These are phyloP conservation scores for Phytophthora lateralis DNA, from an alignment of 352 stramenopile genomes.

Conservation along the genomic window DNA sequence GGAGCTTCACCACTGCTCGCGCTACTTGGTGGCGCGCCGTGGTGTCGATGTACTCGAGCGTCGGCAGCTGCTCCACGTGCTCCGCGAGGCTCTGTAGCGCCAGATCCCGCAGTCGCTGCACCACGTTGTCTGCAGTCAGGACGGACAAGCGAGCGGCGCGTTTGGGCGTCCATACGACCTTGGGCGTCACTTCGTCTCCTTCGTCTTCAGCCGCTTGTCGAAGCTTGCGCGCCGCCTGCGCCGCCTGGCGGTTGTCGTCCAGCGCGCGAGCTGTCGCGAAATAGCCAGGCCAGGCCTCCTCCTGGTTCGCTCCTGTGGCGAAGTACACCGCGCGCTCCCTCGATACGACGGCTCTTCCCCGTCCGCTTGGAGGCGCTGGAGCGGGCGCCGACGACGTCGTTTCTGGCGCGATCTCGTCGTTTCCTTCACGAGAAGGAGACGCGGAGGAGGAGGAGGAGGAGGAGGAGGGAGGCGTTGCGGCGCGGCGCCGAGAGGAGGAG, in stretches of 20 bases:
- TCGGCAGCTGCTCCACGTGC: conserved; percentile 70
- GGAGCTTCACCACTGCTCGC: conserved; percentile 55
- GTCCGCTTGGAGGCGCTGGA: conserved; percentile 2
- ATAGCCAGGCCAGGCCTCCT: conserved; percentile 80
- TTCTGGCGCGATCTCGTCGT: not conserved
- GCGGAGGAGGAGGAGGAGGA: not conserved
- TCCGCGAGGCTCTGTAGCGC: conserved; percentile 59
- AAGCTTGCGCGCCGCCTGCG: conserved; percentile 61
- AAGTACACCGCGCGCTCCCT: conserved; percentile 57
- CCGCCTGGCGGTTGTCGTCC: conserved; percentile 61
- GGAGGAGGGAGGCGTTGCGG: not conserved
- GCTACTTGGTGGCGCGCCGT: conserved; percentile 66
- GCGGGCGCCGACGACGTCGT: not conserved
- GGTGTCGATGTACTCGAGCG: conserved; percentile 75
- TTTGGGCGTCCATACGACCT: conserved; percentile 55
- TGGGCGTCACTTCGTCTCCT: conserved; percentile 5
- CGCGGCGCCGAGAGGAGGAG: conserved; percentile 11
- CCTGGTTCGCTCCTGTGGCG: conserved; percentile 39
- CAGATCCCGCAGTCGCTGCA: conserved; percentile 60
- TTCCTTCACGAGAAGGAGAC: conserved; percentile 1
- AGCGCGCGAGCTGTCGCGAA: conserved; percentile 71
- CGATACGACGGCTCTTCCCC: conserved; percentile 37
- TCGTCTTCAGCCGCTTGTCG: conserved; percentile 37
- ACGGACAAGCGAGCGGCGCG: conserved; percentile 54
- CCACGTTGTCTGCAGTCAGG: conserved; percentile 49